Evolutionary conservation across 768 basidiomycete genomes (phyloP).

Genomic region (Clitopilus hobsonii): DNA sequence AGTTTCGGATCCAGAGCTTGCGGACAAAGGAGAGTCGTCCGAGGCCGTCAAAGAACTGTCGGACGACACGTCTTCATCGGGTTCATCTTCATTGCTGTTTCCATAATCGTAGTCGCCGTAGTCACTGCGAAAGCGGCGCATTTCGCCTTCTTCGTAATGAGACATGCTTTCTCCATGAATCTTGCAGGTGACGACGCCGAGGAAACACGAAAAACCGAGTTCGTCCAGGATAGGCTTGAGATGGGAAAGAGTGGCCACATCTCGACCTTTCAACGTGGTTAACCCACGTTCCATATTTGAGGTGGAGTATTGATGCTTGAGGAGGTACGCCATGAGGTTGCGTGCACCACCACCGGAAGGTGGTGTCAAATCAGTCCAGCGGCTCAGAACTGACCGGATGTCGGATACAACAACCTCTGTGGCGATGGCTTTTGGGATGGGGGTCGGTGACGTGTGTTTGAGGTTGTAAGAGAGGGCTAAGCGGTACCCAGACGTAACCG

Average conservation of each 20-base stretch:
- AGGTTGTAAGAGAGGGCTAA: constrained; percentile 43
- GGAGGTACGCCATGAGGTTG: too few relatives aligned
- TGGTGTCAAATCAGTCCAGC: too few relatives aligned
- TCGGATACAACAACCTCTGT: too few relatives aligned
- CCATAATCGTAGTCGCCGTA: too few relatives aligned
- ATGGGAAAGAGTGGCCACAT: background rate
- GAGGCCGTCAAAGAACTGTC: background rate
- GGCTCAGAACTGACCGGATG: too few relatives aligned
- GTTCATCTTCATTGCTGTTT: background rate
- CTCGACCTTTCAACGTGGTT: background rate
- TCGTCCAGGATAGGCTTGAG: background rate
- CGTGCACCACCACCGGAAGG: too few relatives aligned
- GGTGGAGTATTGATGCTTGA: background rate
- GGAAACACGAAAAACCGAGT: background rate
- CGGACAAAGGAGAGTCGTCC: background rate
- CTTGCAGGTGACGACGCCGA: background rate
- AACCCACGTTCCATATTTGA: background rate
- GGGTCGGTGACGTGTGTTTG: too few relatives aligned
- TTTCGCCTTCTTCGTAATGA: background rate
- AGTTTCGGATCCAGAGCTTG: background rate
- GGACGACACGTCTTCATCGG: background rate
- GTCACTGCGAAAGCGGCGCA: too few relatives aligned
- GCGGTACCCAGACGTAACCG: constrained; percentile 34
- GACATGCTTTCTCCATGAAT: background rate
- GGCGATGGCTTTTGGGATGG: too few relatives aligned